Conservation (phyloP, 2,329 filamentous ascomycete genomes). For the Teratosphaeria nubilosa region DNA sequence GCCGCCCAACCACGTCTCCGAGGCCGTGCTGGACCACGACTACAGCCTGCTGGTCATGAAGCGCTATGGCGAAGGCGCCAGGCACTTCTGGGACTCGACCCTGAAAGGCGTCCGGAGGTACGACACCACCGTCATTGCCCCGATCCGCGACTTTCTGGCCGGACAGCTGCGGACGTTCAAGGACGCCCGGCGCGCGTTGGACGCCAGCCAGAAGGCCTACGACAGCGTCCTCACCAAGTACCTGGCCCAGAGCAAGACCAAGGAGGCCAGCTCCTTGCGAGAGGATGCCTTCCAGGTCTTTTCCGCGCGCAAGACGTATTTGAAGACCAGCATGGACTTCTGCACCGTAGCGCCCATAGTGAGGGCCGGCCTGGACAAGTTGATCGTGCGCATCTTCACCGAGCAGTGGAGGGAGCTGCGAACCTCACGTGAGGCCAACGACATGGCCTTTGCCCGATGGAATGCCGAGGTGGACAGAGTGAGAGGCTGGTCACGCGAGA, state of each 20-base stretch:
- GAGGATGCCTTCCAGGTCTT: constrained; percentile 96
- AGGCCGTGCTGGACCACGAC: constrained; percentile 85
- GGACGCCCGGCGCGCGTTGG: constrained; percentile 66
- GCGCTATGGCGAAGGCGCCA: constrained; percentile 72
- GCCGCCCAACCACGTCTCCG: constrained; percentile 64
- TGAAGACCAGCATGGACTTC: constrained; percentile 89
- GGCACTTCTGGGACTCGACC: constrained; percentile 70
- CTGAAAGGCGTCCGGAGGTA: constrained; percentile 66
- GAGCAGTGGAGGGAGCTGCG: constrained; percentile 87
- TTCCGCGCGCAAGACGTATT: constrained; percentile 80
- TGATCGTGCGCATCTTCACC: constrained; percentile 73
- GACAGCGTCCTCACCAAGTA: constrained; percentile 76
- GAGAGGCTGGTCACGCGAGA: constrained; percentile 83
- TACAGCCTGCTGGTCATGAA: constrained; percentile 83
- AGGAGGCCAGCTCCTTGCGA: constrained; percentile 79
- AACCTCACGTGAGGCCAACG: constrained; percentile 54
- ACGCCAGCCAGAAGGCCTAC: constrained; percentile 72
- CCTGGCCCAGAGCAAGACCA: constrained; percentile 76
- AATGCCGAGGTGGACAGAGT: constrained; percentile 80
- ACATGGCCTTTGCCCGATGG: constrained; percentile 54
- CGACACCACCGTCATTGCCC: constrained; percentile 68
- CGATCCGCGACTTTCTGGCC: constrained; percentile 66
- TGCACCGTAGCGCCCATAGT: constrained; percentile 80
- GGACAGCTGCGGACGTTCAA: constrained; percentile 79
- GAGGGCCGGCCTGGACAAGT: constrained; percentile 70